Conservation (phyloP, 768 basidiomycete genomes). For the Dentipellis sp. region DNA sequence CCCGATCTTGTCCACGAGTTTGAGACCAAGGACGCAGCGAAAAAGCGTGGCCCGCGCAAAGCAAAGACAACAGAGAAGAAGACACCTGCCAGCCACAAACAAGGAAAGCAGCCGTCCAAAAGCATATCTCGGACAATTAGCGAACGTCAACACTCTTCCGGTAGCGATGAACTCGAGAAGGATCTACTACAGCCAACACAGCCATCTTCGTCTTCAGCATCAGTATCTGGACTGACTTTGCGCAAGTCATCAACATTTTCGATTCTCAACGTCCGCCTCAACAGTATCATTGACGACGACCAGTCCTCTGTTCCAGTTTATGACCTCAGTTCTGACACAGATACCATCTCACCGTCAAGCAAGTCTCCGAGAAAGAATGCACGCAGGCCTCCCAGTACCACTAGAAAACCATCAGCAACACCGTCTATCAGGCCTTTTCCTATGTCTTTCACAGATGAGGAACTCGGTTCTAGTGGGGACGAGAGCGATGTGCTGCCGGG, state of each 20-base stretch:
- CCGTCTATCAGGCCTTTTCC: background rate
- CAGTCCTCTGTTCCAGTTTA: background rate
- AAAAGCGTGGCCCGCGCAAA: constrained; percentile 43
- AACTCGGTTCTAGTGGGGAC: constrained; percentile 2
- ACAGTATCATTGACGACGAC: background rate
- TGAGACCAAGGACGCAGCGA: constrained; percentile 31
- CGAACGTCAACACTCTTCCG: too few species aligned
- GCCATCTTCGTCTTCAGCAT: too few species aligned
- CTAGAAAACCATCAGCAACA: background rate
- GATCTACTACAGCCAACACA: too few species aligned
- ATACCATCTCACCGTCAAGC: background rate
- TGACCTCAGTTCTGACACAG: background rate
- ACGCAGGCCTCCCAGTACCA: background rate
- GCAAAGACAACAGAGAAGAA: constrained; percentile 4
- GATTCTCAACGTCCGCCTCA: too few species aligned
- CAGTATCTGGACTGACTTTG: too few species aligned
- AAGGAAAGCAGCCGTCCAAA: too few species aligned
- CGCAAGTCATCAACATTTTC: too few species aligned
- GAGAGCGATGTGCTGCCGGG: background rate
- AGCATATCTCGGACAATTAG: too few species aligned
- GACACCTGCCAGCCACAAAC: too few species aligned
- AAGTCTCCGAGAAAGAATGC: background rate
- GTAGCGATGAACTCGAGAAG: too few species aligned
- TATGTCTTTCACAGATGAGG: constrained; percentile 1
- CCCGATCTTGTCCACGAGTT: constrained; percentile 56